phyloP scores from a whole-genome alignment of 2,329 filamentous ascomycete genomes.

The Talaromyces sp. region DNA sequence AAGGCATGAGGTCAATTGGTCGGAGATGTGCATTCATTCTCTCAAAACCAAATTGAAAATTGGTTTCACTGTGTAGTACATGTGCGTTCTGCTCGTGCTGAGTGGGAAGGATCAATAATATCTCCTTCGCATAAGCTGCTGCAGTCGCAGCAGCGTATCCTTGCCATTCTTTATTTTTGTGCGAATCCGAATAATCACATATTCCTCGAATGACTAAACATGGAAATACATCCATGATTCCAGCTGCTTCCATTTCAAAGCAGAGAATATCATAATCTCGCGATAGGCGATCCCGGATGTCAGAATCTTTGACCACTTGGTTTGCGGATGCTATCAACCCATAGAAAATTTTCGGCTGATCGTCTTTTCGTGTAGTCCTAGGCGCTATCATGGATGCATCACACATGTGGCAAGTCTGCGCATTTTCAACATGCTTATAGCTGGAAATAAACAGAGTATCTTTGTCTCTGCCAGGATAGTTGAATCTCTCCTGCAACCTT shows the following conservation, averaged over 20 bases:
- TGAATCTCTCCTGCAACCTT: no score
- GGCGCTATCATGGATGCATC: slow-evolving; percentile 1
- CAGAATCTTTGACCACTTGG: slow-evolving; percentile 25
- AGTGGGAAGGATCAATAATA: no score
- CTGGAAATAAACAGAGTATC: no score
- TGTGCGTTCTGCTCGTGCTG: no score
- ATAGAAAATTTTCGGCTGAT: slow-evolving; percentile 21
- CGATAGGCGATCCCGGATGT: slow-evolving; percentile 14
- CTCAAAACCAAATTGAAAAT: no score
- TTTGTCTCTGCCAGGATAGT: no score
- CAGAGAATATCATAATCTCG: slow-evolving; percentile 19
- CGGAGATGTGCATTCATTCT: no score
- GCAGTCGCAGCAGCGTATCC: slow-evolving; percentile 12
- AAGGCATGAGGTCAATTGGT: no score
- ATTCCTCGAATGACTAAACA: slow-evolving; percentile 22
- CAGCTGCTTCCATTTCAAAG: slow-evolving; percentile 28
- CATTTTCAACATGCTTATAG: no score
- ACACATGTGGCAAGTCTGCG: neutral
- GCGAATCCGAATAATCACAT: slow-evolving; percentile 23
- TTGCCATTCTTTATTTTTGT: slow-evolving; percentile 22
- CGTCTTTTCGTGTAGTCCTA: slow-evolving; percentile 2
- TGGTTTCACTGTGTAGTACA: no score
- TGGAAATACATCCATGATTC: slow-evolving; percentile 12
- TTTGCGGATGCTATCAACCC: slow-evolving; percentile 31
- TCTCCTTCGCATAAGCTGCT: slow-evolving; percentile 13